A percentile compares a stretch with the other conserved stretches of the same genome.
phyloP scores from a whole-genome alignment of 805 yeast genomes.

The Lipomyces chichibuensis region DNA sequence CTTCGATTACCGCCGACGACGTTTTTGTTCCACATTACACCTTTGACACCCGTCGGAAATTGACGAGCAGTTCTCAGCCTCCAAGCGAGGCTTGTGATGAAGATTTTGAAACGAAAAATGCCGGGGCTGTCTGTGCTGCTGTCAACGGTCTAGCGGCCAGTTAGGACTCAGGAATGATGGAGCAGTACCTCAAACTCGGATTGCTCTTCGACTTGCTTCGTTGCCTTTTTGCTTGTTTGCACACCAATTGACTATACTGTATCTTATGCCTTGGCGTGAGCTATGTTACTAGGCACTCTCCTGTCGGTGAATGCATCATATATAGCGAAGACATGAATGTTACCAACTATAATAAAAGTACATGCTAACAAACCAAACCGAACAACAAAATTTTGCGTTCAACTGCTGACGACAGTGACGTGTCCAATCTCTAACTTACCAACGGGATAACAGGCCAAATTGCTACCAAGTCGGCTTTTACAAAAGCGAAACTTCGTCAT shows the following conservation, averaged over 20 bases:
- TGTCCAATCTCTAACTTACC: not conserved
- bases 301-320: not conserved
- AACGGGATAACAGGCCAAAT: not conserved
- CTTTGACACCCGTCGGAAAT: not conserved
- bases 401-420: too few relatives aligned
- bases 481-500: conserved; percentile 11
- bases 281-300: not conserved
- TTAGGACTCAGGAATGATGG: not conserved
- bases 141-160: not conserved
- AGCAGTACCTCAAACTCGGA: not conserved
- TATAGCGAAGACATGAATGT: not conserved
- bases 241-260: not conserved
- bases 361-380: not conserved
- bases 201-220: conserved; percentile 1
- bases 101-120: not conserved
- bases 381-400: not conserved
- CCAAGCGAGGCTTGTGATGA: not conserved
- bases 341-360: not conserved
- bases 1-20: not conserved
- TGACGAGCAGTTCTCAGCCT: not conserved
- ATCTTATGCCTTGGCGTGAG: not conserved
- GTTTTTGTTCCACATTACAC: not conserved
- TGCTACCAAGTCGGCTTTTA: not conserved
- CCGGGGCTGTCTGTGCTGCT: not conserved
- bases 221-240: not conserved